A percentile compares a stretch with the other conserved stretches of the same genome.
These are phyloP conservation scores for Clonostachys byssicola DNA, from an alignment of 2,329 filamentous ascomycete genomes.

Conservation along the genomic window DNA sequence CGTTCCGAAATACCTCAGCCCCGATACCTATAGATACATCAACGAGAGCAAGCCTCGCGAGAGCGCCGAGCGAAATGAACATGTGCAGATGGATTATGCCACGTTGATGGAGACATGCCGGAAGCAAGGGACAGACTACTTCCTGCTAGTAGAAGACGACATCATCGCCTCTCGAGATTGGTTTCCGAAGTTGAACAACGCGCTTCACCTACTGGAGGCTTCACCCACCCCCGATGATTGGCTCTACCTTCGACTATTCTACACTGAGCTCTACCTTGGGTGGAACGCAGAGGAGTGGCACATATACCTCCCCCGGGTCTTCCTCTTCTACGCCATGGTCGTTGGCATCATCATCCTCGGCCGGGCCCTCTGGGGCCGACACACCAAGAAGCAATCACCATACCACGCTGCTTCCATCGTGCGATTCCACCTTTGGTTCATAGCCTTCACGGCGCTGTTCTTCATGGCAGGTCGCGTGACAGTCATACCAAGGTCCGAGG, in stretches of 20 bases:
- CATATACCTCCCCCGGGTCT: background rate
- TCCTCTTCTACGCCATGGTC: background rate
- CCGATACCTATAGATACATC: too few species aligned
- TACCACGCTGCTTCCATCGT: too few species aligned
- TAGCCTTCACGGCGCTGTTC: slow-evolving; percentile 3
- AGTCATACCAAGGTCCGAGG: slow-evolving; percentile 1
- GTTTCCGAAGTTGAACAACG: background rate
- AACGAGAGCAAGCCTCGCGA: too few species aligned
- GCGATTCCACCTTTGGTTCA: background rate
- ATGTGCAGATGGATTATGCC: slow-evolving; percentile 3
- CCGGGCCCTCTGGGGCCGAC: background rate
- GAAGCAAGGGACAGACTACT: slow-evolving; percentile 2
- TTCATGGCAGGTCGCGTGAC: slow-evolving; percentile 5
- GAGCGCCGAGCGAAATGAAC: too few species aligned
- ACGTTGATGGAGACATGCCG: slow-evolving; percentile 6
- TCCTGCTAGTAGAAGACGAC: slow-evolving; percentile 6
- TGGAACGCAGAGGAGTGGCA: slow-evolving; percentile 6
- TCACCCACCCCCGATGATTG: background rate
- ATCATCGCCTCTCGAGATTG: slow-evolving; percentile 5
- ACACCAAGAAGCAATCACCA: too few species aligned
- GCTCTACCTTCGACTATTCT: slow-evolving; percentile 6
- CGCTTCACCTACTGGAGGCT: too few species aligned
- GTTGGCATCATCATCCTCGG: background rate
- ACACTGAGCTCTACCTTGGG: slow-evolving; percentile 4
- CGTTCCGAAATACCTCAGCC: too few species aligned